A percentile compares a stretch with the other conserved stretches of the same genome.
phyloP scores from a whole-genome alignment of 1,284 basidiomycete genomes.

The Vanrija sp. region DNA sequence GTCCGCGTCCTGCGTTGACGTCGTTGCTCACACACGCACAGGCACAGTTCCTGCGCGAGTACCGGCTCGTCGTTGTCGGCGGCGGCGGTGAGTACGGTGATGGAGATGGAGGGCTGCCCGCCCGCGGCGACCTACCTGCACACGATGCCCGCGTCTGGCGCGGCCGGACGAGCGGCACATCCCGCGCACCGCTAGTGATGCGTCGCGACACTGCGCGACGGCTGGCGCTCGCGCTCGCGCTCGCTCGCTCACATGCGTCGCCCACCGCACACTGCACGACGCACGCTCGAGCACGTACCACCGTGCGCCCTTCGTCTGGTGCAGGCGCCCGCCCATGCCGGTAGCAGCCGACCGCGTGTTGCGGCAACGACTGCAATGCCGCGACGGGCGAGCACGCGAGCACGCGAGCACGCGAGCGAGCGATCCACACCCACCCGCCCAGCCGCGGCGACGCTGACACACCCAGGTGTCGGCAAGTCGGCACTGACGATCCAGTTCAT shows the following conservation, averaged over 20 bases:
- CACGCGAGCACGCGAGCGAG: too few species aligned
- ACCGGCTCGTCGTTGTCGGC: conserved; percentile 95
- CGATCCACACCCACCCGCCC: too few species aligned
- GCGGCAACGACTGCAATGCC: too few species aligned
- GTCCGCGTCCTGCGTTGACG: neutral
- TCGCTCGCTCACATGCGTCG: too few species aligned
- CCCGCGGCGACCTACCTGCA: neutral
- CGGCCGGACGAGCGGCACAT: too few species aligned
- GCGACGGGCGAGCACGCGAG: too few species aligned
- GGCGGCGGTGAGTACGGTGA: conserved; percentile 83
- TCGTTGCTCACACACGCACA: conserved; percentile 37
- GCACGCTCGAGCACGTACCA: neutral
- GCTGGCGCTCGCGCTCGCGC: too few species aligned
- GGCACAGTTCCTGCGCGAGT: conserved; percentile 91
- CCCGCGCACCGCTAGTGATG: too few species aligned
- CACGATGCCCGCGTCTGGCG: too few species aligned
- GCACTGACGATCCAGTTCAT: conserved; percentile 96
- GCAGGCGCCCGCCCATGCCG: too few species aligned
- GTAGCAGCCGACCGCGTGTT: too few species aligned
- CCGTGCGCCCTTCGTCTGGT: neutral
- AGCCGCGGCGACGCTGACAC: neutral
- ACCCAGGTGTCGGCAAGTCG: conserved; percentile 87
- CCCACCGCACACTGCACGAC: conserved; percentile 4
- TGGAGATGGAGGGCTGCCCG: neutral
- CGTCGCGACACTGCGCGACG: too few species aligned